Evolutionary conservation across 495 filamentous ascomycete genomes (phyloP), one percentile per base, ranked within the genome.

Genomic region (Xylaria intraflava): DNA sequence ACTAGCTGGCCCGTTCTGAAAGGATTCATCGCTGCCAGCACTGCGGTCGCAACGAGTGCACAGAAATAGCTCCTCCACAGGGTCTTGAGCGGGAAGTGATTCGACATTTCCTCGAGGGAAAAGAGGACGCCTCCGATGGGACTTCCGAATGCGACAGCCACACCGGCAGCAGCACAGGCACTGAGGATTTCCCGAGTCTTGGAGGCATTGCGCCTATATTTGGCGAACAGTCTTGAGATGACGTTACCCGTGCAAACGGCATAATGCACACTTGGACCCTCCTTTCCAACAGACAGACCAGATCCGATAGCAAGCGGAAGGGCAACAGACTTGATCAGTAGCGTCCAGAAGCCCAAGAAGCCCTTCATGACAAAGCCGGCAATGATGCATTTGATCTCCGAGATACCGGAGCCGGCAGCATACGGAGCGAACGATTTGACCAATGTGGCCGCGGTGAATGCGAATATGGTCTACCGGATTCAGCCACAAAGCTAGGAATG

Each of bases 341-440:
- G 75, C 14, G 93, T 98, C 86, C 89, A 89, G 57, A 85, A 86
- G 27, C 93, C 89, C 36, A 98, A 78, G 62, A 97, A 98, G 6
- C 93, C 93, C 67, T 98, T 96, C 93, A 98, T 98, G 51, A 97
- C 88, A 60, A 98, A 98, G n/a, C 93, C 93, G 6, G 91, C 92
- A 62, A 98, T 95, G 60, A 98, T 98, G 70, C 93, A 97, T 71
- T 98, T 98, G 72, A 98, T 98, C 73, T 98, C 93, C 23, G 91
- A 96, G 51, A 98, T 98, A 43, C 93, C 93, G 20, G 91, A 96
- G 26, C 93, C 93, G 27, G 93, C 94, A 11, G 93, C 94, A 67
- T 98, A 98, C 12, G 93, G 94, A 10, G 93, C 90, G 69, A 94
- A 97, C 0, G 84, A 84, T 66, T 90, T 95, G 65, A 98, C 93